Percentiles rank a stretch among this genome's conserved stretches.
Evolutionary conservation across 331 rosid species (phyloP).

Genomic region (Malus hybrid): DNA sequence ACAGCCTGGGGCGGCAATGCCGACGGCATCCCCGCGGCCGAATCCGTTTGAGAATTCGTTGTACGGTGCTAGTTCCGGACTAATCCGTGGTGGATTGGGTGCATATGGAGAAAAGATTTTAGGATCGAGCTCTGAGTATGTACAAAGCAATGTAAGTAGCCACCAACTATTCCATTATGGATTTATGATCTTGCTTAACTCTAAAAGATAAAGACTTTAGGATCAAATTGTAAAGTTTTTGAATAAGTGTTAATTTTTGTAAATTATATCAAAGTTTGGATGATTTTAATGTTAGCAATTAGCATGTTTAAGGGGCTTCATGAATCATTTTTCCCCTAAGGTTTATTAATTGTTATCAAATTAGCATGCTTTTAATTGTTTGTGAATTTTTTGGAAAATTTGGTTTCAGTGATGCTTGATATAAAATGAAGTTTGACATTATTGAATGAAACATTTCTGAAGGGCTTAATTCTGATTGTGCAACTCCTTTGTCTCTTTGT

Average conservation of each 20-base stretch:
- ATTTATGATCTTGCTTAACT: background rate
- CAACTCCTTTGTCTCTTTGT: too few relatives aligned
- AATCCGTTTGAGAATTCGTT: constrained; percentile 73
- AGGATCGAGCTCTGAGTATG: constrained; percentile 84
- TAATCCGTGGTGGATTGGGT: constrained; percentile 84
- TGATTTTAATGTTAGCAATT: too few relatives aligned
- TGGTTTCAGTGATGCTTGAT: too few relatives aligned
- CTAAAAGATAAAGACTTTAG: background rate
- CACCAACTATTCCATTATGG: background rate
- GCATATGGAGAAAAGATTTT: constrained; percentile 83
- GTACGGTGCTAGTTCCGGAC: constrained; percentile 75
- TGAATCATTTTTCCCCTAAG: background rate
- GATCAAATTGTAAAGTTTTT: background rate
- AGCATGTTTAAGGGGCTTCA: too few relatives aligned
- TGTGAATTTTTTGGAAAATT: background rate
- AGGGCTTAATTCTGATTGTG: too few relatives aligned
- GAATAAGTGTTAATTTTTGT: background rate
- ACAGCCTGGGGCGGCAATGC: constrained; percentile 50
- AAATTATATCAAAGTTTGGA: too few relatives aligned
- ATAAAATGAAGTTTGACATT: too few relatives aligned
- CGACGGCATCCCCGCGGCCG: constrained; percentile 50
- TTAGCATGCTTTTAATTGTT: background rate
- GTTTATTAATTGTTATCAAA: too few relatives aligned
- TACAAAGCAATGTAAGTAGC: constrained; percentile 81
- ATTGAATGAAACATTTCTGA: too few relatives aligned